Evolutionary conservation across 2,329 filamentous ascomycete species (phyloP), one percentile per base, ranked within the genome.

Genomic region (Ophiostoma perfectum): DNA sequence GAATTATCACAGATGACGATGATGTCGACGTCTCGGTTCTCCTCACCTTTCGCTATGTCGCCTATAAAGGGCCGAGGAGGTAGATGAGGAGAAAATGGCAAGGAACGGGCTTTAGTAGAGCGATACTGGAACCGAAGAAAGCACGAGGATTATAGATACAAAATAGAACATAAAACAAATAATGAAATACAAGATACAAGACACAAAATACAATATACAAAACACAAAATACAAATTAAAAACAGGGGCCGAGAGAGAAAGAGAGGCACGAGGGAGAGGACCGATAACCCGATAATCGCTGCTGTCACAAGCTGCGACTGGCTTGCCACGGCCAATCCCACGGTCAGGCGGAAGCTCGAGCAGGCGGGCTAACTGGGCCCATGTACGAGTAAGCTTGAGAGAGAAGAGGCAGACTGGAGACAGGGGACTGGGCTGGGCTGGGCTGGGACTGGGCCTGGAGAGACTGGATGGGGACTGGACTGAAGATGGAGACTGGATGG

Each of bases 301-400:
- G 8, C 42, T 60, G 55, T 66, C 67, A 66, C 67, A 68, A 66
- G 67, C 64, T 66, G 9, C 45, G 11, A 41, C 45, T 38, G 38
- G 64, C 60, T 68, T 52, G 27, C 49, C 63, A 45, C 63, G 67
- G 67, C 44, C 55, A 66, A 42, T 4, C 2, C 45, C 67, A 68
- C 67, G 68, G 68, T 52, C 68, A 69, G 65, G 39, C 68, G 68
- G 68, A 69, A 69, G 41, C 63, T 68, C 18, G 4, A 65, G 27
- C 44, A n/a, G 60, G 41, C 67, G 63, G 67, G 63, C 27, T 55
- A 64, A 58, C 47, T 38, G 42, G 27, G 67, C 47, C 41, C 27
- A 27, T 27, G 27, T 27, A 27, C 27, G 27, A 27, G 2, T 27
- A 27, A 27, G 27, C 27, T 27, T 27, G 27, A 27, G 27, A 27